Conservation (phyloP, 495 filamentous ascomycete genomes). For the Lophiotrema nucula region DNA sequence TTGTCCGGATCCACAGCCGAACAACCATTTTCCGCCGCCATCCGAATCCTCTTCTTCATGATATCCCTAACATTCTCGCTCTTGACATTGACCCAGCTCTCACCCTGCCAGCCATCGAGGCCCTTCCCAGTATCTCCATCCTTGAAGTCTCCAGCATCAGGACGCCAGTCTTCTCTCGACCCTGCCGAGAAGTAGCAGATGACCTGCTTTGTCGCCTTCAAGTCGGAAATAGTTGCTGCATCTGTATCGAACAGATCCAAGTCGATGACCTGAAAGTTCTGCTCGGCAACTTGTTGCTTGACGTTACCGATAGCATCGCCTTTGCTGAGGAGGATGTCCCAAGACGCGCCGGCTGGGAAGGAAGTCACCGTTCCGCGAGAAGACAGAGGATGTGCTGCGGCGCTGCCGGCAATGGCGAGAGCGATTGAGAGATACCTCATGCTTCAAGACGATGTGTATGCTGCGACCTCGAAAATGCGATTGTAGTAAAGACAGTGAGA, state of each 20-base stretch:
- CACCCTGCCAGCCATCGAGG: constrained; percentile 63
- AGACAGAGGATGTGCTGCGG: constrained; percentile 5
- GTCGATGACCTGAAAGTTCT: constrained; percentile 54
- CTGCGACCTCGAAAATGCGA: background rate
- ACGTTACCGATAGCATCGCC: constrained; percentile 47
- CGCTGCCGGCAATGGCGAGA: constrained; percentile 14
- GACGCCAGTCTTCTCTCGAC: constrained; percentile 59
- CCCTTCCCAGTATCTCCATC: constrained; percentile 52
- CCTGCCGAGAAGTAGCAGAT: constrained; percentile 81
- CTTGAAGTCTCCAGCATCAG: constrained; percentile 55
- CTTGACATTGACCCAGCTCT: constrained; percentile 65
- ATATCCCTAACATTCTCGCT: constrained; percentile 58
- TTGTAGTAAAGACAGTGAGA: background rate
- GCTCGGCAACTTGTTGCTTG: constrained; percentile 8
- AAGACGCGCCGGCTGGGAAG: constrained; percentile 28
- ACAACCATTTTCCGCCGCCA: constrained; percentile 61
- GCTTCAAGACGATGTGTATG: background rate
- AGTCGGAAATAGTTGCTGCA: constrained; percentile 44
- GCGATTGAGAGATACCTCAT: constrained; percentile 13
- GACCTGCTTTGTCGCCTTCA: constrained; percentile 54
- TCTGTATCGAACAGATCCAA: constrained; percentile 61
- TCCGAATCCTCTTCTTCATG: constrained; percentile 58
- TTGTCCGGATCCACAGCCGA: constrained; percentile 75
- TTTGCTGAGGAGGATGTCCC: constrained; percentile 44
- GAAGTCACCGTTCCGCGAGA: constrained; percentile 21